Evolutionary conservation across 306 rosid genomes (phyloP).

Genomic region (Lupinus albus): DNA sequence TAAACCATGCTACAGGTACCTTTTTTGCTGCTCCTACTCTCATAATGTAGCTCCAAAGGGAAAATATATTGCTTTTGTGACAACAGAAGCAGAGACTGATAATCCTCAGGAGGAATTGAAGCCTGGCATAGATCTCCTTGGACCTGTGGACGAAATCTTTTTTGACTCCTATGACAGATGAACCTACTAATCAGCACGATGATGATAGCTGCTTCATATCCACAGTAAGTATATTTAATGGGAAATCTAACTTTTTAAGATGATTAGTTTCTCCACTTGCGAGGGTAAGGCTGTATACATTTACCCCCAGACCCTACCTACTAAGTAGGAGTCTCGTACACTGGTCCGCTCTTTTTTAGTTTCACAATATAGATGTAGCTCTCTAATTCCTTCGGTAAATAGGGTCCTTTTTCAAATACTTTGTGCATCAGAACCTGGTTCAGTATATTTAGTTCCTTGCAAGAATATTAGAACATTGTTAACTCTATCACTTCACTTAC

Average conservation of each 20-base stretch:
- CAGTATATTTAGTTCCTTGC: constrained; percentile 12
- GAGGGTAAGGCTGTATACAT: too few species aligned
- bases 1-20: constrained; percentile 49
- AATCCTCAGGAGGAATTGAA: constrained; percentile 55
- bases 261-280: too few species aligned
- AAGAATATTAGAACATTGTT: constrained; percentile 2
- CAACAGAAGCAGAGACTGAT: constrained; percentile 65
- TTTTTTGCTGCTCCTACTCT: constrained; percentile 64
- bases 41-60: constrained; percentile 67
- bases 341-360: too few species aligned
- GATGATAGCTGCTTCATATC: constrained; percentile 60
- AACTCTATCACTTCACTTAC: not conserved
- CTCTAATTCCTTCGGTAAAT: not conserved
- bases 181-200: constrained; percentile 49
- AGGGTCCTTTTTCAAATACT: not conserved
- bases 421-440: constrained; percentile 8
- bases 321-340: too few species aligned
- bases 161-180: constrained; percentile 55
- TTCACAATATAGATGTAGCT: not conserved
- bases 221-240: constrained; percentile 43
- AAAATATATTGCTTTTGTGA: constrained; percentile 62
- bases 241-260: not conserved
- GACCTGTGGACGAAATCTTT: constrained; percentile 57
- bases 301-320: too few species aligned
- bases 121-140: constrained; percentile 62